phyloP scores from a whole-genome alignment of 2,329 filamentous ascomycete species.

The Xylariaceae sp. region DNA sequence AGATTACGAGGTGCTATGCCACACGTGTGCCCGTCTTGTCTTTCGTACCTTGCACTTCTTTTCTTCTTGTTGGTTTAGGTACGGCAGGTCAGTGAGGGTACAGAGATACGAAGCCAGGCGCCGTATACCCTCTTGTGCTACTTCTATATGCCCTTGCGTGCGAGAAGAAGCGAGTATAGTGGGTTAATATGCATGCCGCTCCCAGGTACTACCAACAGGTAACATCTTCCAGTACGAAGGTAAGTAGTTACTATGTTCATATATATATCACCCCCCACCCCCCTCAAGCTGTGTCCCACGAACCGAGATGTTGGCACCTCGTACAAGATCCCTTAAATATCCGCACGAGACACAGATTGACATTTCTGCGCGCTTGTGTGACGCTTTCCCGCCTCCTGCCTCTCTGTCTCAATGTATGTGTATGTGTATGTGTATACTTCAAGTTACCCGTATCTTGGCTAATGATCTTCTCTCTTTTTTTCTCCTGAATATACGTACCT shows the following conservation, averaged over 20 bases:
- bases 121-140: no score
- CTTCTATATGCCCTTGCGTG: no score
- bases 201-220: not conserved
- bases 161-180: no score
- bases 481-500: slow-evolving; percentile 1
- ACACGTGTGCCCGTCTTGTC: no score
- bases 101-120: no score
- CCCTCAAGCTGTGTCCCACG: slow-evolving; percentile 13
- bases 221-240: not conserved
- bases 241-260: not conserved
- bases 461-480: slow-evolving; percentile 16
- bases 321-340: slow-evolving; percentile 21
- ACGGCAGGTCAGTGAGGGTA: no score
- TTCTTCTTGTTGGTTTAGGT: no score
- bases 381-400: slow-evolving; percentile 5
- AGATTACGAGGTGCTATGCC: no score
- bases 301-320: slow-evolving; percentile 25
- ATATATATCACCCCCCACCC: not conserved
- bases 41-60: no score
- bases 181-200: no score
- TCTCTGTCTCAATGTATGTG: no score
- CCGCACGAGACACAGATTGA: slow-evolving; percentile 17
- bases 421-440: slow-evolving; percentile 12
- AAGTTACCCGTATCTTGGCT: slow-evolving; percentile 17
- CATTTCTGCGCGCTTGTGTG: slow-evolving; percentile 10